Percentiles rank a stretch among this genome's conserved stretches.
Conservation (phyloP, 129 eudicot species). For the Heracleum sosnowskyi region DNA sequence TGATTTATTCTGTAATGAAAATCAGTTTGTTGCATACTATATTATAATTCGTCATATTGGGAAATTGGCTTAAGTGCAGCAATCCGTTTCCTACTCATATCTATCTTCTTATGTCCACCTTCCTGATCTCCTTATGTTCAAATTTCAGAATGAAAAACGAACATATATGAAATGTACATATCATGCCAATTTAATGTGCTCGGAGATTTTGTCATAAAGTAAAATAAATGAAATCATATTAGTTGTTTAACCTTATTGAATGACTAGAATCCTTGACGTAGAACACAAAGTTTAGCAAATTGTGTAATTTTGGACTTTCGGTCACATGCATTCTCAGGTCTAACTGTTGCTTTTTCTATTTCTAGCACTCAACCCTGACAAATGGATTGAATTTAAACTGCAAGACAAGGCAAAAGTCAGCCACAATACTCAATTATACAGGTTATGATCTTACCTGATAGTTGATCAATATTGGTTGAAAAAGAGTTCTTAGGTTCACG, state of each 20-base stretch:
- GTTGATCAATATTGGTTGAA: not conserved
- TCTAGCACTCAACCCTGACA: slow-evolving; percentile 82
- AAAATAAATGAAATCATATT: not conserved
- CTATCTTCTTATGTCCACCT: not conserved
- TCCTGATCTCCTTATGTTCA: not conserved
- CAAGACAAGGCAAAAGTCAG: slow-evolving; percentile 89
- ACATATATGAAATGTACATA: not conserved
- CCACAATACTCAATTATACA: slow-evolving; percentile 85
- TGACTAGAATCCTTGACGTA: not conserved
- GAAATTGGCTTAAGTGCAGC: not conserved
- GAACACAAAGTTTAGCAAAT: not conserved
- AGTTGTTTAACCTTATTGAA: not conserved
- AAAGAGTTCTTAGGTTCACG: not conserved
- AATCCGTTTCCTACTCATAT: not conserved
- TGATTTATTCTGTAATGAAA: not conserved
- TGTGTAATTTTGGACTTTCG: not conserved
- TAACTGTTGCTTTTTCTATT: not conserved
- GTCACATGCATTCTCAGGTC: not conserved
- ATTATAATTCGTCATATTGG: not conserved
- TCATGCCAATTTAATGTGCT: not conserved
- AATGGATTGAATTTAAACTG: slow-evolving; percentile 88
- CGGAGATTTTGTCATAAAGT: too few relatives aligned
- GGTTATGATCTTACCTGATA: slow-evolving; percentile 31
- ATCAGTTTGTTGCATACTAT: not conserved
- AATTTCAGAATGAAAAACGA: not conserved